Evolutionary conservation across 1,284 basidiomycete species (phyloP), one percentile per base, ranked within the genome.

Genomic region (Phlebopus sp.): DNA sequence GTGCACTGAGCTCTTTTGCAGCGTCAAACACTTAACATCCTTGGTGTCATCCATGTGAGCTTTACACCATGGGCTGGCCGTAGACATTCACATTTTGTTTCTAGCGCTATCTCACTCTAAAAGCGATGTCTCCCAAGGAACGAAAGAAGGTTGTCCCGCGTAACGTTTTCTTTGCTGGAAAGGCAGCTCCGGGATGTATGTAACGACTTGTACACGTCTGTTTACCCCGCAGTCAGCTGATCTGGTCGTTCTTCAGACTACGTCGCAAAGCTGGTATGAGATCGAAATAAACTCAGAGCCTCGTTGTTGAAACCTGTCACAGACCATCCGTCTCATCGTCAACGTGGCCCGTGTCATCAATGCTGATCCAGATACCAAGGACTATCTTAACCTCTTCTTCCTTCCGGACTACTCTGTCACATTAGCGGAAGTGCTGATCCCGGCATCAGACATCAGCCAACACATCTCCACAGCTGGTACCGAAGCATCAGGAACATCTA

Each of bases 401-500:
- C 76, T 90, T 19, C 87, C 87, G 0, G 92, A 95, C 66, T 94
- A 95, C 70, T 87, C 85, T 6, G 87, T 95, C 38, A 92, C 91
- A 13, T 73, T 94, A 44, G 92, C 92, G 2, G 93, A 97, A 67
- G 74, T 96, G 35, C 76, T 97, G 58, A 92, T 95, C 54, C 94
- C 93, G 14, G 90, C 94, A 5, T 87, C 87, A 15, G 92, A 96
- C 64, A 88, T 96, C 70, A 86, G 82, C 53, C 90, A 95, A 62
- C 94, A 96, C 68, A 96, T 97, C 68, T 92, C 87, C 29, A 96
- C 93, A 8, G 93, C 92, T 2, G 93, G 94, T 42, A 96, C 93
- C 1, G 93, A 96, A 64, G 85, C 85, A n/a, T 85, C 82, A 2
- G 86, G 86, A 27, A 90, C 88, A 17, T 89, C 88, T 31, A 95